phyloP scores from a whole-genome alignment of 75 land plant genomes.

The Cunninghamia lanceolata region DNA sequence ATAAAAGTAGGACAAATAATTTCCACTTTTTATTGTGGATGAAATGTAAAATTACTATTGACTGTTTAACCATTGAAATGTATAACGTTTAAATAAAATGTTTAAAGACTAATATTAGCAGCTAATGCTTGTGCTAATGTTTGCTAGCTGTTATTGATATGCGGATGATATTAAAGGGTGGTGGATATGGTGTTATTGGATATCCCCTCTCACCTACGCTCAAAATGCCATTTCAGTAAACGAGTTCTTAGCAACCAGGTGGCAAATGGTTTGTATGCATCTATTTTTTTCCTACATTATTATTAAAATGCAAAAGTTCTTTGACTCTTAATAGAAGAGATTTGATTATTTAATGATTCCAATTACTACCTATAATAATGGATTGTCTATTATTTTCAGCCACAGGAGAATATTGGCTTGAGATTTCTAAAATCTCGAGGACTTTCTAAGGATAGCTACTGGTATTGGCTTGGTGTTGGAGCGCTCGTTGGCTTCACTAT shows the following conservation, averaged over 20 bases:
- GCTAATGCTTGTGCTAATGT: neutral
- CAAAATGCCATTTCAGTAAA: slow-evolving; percentile 29
- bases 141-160: neutral
- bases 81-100: too few relatives aligned
- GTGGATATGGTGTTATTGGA: slow-evolving; percentile 52
- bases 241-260: slow-evolving; percentile 35
- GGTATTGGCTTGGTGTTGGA: slow-evolving; percentile 42
- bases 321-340: too few relatives aligned
- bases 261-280: slow-evolving; percentile 15
- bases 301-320: too few relatives aligned
- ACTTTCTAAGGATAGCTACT: slow-evolving; percentile 19
- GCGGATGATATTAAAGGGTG: slow-evolving; percentile 20
- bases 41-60: too few relatives aligned
- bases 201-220: slow-evolving; percentile 30
- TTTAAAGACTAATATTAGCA: neutral
- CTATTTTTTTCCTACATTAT: neutral
- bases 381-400: slow-evolving; percentile 9
- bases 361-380: too few relatives aligned
- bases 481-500: slow-evolving; percentile 32
- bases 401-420: slow-evolving; percentile 14
- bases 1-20: too few relatives aligned
- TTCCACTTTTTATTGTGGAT: too few relatives aligned
- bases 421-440: slow-evolving; percentile 17
- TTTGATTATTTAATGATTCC: too few relatives aligned
- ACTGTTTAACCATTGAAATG: too few relatives aligned